Evolutionary conservation across 169 alveolate species (phyloP), one percentile per base, ranked within the genome.

Genomic region (Plasmodium gallinaceum): DNA sequence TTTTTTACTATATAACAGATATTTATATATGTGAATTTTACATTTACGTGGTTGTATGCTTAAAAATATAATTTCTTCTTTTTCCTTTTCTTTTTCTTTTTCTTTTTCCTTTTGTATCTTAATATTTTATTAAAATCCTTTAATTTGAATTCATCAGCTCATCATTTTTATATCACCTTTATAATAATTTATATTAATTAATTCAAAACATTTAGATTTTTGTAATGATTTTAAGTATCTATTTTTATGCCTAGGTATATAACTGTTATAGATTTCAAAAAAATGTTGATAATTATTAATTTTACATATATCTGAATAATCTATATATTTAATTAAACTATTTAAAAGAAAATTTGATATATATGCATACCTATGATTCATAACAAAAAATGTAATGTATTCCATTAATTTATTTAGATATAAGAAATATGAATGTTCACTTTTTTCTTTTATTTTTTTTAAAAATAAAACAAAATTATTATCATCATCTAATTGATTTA

Each of bases 101-200:
- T 32, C 39, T 4, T 32, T 32, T 32, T 32, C 4, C 4, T 32
- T 32, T 32, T 32, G n/a, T 32, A 4, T 32, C 39, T 32, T 32
- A 2, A 32, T 32, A 32, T 32, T 4, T 32, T 32, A 32, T 32
- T 32, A 32, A 32, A 32, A 32, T 32, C 4, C 4, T 32, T 32
- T 32, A 32, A 32, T 32, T 32, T 32, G 1, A 12, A 54, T 18
- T 54, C 7, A 24, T 70, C 61, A 85, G n/a, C 43, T 65, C 92
- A 85, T 70, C 92, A 85, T 85, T 70, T 85, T 71, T 48, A 85
- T 52, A 42, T 85, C 92, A 54, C 92, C 92, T 54, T 85, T 85
- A 37, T 85, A 85, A 43, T 70, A 85, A 70, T 70, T 85, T 8
- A 85, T 85, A 43, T 85, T 85, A 46, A 85, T 85, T 52, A 85